Conservation (phyloP, 2,329 filamentous ascomycete genomes). For the Pseudogymnoascus sp. region DNA sequence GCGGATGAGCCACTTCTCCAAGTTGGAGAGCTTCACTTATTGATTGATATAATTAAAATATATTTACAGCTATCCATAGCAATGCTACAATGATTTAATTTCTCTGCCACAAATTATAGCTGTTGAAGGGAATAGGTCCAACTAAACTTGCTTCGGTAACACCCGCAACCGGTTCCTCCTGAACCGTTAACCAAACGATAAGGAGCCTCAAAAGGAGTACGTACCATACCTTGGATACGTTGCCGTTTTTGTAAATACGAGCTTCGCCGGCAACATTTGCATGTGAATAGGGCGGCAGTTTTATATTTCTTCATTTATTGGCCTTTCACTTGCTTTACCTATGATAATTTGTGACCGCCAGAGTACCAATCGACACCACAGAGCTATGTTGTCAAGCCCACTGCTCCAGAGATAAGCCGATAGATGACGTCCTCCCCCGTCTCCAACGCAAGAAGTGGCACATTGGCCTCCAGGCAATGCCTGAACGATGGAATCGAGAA, state of each 20-base stretch:
- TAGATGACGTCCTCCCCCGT: not conserved
- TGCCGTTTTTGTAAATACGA: conserved; percentile 4
- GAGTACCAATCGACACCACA: not conserved
- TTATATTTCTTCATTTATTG: not conserved
- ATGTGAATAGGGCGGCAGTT: not conserved
- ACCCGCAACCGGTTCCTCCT: not conserved
- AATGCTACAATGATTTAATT: not conserved
- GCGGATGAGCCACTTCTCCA: not conserved
- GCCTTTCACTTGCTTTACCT: not conserved
- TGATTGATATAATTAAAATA: not conserved
- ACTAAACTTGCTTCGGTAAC: conserved; percentile 1
- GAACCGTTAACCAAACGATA: not conserved
- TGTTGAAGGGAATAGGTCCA: not conserved
- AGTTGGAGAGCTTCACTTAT: not conserved
- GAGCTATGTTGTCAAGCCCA: not conserved
- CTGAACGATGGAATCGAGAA: conserved; percentile 6
- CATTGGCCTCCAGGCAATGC: not conserved
- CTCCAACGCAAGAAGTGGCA: conserved; percentile 1
- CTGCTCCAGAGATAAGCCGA: not conserved
- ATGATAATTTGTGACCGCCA: not conserved
- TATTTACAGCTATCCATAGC: not conserved
- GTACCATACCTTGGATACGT: conserved; percentile 2
- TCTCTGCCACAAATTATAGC: not conserved
- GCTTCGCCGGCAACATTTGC: not conserved
- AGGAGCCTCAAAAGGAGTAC: conserved; percentile 3